Percentiles rank a stretch among this genome's conserved stretches.
phyloP scores from a whole-genome alignment of 176 grass and related monocot species.

The Aegilops umbellulata region DNA sequence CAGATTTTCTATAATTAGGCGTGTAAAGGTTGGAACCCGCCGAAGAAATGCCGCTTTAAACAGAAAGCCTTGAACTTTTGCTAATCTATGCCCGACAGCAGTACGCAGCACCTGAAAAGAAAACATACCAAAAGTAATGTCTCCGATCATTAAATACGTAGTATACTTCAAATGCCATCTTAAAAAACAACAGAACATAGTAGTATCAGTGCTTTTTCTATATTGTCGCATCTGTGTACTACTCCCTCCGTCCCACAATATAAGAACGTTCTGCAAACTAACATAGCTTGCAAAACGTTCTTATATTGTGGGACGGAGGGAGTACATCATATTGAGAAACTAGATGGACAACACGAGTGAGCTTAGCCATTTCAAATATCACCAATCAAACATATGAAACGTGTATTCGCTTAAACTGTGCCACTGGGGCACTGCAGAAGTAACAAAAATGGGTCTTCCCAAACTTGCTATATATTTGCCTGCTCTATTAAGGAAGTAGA shows the following conservation, averaged over 20 bases:
- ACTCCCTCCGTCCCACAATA: no score
- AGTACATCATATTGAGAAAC: not conserved
- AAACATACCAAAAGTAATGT: conserved; percentile 2
- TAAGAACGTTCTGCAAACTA: no score
- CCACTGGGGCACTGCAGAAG: not conserved
- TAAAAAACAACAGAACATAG: not conserved
- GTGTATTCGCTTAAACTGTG: not conserved
- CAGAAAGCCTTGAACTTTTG: conserved; percentile 91
- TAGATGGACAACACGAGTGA: not conserved
- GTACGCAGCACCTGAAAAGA: conserved; percentile 81
- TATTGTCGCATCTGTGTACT: not conserved
- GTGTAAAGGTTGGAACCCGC: conserved; percentile 72
- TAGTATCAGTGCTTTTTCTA: not conserved
- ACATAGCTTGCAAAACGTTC: no score
- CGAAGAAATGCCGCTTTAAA: conserved; percentile 97
- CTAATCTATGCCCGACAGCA: conserved; percentile 90
- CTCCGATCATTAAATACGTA: conserved; percentile 9
- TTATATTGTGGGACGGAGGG: no score
- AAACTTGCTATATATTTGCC: not conserved
- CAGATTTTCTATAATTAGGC: conserved; percentile 83
- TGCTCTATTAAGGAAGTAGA: conserved; percentile 4
- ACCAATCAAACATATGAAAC: conserved; percentile 3
- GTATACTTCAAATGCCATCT: not conserved
- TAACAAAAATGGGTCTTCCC: not conserved
- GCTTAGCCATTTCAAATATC: not conserved